Conservation (phyloP, 1,284 basidiomycete species). For the Leccinum huronense region DNA sequence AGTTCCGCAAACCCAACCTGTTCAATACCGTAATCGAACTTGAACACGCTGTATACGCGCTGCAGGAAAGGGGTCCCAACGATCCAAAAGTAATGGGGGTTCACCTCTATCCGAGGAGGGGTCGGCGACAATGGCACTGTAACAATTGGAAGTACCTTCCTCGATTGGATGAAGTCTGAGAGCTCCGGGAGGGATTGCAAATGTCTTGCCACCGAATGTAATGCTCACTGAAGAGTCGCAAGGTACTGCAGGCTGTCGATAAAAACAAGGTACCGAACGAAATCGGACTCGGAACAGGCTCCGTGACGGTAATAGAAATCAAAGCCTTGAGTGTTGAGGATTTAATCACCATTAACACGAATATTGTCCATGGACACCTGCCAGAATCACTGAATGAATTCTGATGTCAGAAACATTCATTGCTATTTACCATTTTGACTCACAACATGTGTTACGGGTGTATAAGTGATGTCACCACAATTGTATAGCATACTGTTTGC, state of each 20-base stretch:
- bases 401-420: not conserved
- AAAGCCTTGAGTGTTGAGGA: not conserved
- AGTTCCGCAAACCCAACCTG: too few species aligned
- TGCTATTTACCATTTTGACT: not conserved
- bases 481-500: not conserved
- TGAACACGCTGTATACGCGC: not conserved
- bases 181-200: not conserved
- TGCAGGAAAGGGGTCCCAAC: not conserved
- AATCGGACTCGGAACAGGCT: not conserved
- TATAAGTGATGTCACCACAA: not conserved
- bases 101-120: too few species aligned
- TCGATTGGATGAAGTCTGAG: too few species aligned
- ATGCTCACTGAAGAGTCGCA: not conserved
- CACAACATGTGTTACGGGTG: not conserved
- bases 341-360: not conserved
- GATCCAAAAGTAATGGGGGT: too few species aligned
- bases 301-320: not conserved
- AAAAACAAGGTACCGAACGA: not conserved
- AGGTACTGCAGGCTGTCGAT: not conserved
- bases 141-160: not conserved
- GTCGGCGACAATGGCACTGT: too few species aligned
- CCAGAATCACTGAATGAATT: not conserved
- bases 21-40: not conserved
- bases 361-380: not conserved
- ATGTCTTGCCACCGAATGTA: not conserved